Evolutionary conservation across 1,284 basidiomycete genomes (phyloP).

Genomic region (Apiotrichum domesticum): DNA sequence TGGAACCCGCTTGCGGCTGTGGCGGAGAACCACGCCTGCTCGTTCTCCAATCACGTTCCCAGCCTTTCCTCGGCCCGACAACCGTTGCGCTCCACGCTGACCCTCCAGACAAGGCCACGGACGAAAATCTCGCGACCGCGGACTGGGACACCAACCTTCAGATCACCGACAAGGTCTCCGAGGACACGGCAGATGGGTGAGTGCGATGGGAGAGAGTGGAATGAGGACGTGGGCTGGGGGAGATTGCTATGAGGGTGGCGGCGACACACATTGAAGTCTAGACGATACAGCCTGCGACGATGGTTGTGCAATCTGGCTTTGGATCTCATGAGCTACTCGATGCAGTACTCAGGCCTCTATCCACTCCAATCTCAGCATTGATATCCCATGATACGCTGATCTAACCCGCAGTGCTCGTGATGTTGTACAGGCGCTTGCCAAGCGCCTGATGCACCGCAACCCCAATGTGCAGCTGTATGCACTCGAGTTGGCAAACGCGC

Average conservation of each 20-base stretch:
- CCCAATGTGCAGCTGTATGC: constrained; percentile 96
- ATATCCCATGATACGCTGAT: neutral
- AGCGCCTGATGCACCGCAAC: constrained; percentile 86
- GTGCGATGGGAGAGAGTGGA: constrained; percentile 20
- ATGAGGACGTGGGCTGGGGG: no score
- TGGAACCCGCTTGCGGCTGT: no score
- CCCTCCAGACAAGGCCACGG: constrained; percentile 77
- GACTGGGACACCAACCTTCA: constrained; percentile 95
- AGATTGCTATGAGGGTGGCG: no score
- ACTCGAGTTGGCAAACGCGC: constrained; percentile 72
- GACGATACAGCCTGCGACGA: no score
- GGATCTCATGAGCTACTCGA: no score
- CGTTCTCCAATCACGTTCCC: no score
- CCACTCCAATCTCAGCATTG: neutral
- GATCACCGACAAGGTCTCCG: constrained; percentile 91
- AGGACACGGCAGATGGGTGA: constrained; percentile 77
- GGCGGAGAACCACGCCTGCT: no score
- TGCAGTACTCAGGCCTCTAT: no score
- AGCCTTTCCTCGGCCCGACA: no score
- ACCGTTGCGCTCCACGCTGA: neutral
- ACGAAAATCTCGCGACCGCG: constrained; percentile 87
- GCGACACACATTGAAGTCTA: no score
- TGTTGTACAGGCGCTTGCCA: constrained; percentile 77
- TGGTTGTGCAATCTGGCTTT: no score
- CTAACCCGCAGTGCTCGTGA: constrained; percentile 63